phyloP scores from a whole-genome alignment of 148 eudicot genomes.

The Chenopodium album region DNA sequence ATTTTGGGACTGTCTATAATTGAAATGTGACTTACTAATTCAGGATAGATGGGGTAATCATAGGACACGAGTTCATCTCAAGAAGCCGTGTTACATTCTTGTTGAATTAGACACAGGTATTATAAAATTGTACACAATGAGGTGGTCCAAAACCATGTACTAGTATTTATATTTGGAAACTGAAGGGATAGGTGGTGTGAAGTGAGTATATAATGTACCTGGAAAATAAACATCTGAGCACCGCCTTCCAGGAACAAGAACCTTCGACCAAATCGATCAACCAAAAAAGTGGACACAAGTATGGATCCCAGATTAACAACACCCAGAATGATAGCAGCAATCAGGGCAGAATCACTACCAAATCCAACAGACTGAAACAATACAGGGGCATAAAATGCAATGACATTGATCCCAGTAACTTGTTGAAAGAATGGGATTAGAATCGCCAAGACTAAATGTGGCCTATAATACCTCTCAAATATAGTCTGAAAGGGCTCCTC shows the following conservation, averaged over 20 bases:
- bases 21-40: too few species aligned
- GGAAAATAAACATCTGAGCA: constrained; percentile 36
- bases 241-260: constrained; percentile 55
- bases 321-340: constrained; percentile 52
- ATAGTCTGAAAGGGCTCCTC: constrained; percentile 34
- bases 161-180: too few species aligned
- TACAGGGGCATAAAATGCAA: constrained; percentile 60
- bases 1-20: too few species aligned
- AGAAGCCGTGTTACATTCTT: too few species aligned
- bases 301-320: constrained; percentile 40
- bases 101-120: too few species aligned
- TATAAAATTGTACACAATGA: too few species aligned
- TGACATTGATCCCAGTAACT: constrained; percentile 46
- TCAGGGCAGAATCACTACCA: constrained; percentile 38
- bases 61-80: too few species aligned
- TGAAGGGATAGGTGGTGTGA: too few species aligned
- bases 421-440: constrained; percentile 47
- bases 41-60: too few species aligned
- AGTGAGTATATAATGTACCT: constrained; percentile 26
- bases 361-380: constrained; percentile 50
- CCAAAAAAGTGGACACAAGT: constrained; percentile 37
- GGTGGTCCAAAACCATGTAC: too few species aligned
- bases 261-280: constrained; percentile 53
- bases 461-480: constrained; percentile 37
- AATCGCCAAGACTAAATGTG: constrained; percentile 45